Conservation (phyloP, 345 rosid genomes). For the Triadica sebifera region DNA sequence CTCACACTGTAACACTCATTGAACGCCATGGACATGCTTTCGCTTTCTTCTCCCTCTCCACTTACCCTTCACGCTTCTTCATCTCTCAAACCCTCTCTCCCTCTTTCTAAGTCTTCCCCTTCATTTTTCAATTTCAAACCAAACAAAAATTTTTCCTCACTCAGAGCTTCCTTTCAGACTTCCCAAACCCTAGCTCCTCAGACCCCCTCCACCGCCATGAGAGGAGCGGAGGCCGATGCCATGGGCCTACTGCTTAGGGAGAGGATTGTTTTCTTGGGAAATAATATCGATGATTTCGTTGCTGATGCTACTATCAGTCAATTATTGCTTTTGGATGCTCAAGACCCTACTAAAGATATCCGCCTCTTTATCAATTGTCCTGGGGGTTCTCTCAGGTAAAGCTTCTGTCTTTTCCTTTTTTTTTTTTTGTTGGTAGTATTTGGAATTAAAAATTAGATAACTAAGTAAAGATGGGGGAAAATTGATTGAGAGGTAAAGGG, state of each 20-base stretch:
- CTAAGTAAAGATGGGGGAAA: no score
- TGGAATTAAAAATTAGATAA: no score
- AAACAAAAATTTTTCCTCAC: slow-evolving; percentile 26
- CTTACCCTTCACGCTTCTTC: not conserved
- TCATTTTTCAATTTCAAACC: slow-evolving; percentile 15
- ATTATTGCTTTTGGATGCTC: slow-evolving; percentile 82
- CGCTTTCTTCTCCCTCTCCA: slow-evolving; percentile 4
- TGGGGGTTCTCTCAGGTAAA: slow-evolving; percentile 91
- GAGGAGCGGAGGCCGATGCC: slow-evolving; percentile 75
- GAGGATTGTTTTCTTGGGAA: slow-evolving; percentile 81
- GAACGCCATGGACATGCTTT: slow-evolving; percentile 7
- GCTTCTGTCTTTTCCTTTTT: not conserved
- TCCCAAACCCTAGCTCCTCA: slow-evolving; percentile 44
- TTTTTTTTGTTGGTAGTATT: not conserved
- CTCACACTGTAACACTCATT: not conserved
- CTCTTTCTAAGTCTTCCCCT: slow-evolving; percentile 11
- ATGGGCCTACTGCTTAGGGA: slow-evolving; percentile 85
- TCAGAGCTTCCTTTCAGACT: slow-evolving; percentile 27
- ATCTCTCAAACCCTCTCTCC: slow-evolving; percentile 15
- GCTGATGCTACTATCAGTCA: slow-evolving; percentile 90
- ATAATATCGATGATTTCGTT: slow-evolving; percentile 68
- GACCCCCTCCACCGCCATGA: slow-evolving; percentile 60
- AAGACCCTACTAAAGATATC: slow-evolving; percentile 84
- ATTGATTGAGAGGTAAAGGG: not conserved
- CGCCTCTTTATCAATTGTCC: slow-evolving; percentile 79